Percentiles rank a stretch among this genome's conserved stretches.
These are phyloP conservation scores for Rhodosporidiobolus odoratus DNA, from an alignment of 768 basidiomycete genomes.

Conservation along the genomic window DNA sequence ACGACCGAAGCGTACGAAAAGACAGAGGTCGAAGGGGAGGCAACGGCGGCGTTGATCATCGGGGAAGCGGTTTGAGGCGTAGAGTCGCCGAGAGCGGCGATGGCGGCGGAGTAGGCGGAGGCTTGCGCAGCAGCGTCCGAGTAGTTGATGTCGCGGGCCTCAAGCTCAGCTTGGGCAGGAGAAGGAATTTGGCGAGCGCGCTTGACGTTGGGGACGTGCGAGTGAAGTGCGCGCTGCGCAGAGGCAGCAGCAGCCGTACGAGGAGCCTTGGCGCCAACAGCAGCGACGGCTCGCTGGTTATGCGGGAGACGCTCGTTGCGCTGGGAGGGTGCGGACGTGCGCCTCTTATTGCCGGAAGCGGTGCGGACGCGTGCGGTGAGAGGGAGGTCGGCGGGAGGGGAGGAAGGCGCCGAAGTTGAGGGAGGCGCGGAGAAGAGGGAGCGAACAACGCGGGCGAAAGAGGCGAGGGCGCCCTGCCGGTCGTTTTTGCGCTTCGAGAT, in stretches of 20 bases:
- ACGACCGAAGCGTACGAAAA: background rate
- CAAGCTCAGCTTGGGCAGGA: background rate
- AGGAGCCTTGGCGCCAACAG: slow-evolving; percentile 14
- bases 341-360: background rate
- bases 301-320: slow-evolving; percentile 2
- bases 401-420: background rate
- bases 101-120: slow-evolving; percentile 12
- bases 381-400: background rate
- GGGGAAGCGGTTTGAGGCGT: background rate
- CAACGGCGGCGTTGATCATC: slow-evolving; percentile 5
- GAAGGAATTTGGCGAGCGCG: slow-evolving; percentile 15
- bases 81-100: slow-evolving; percentile 17
- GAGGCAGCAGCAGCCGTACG: slow-evolving; percentile 1
- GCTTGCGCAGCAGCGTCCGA: slow-evolving; percentile 8
- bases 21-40: background rate
- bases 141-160: slow-evolving; percentile 14
- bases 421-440: slow-evolving; percentile 21
- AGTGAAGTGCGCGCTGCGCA: background rate
- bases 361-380: background rate
- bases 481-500: slow-evolving; percentile 16
- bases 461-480: slow-evolving; percentile 4
- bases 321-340: background rate
- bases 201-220: background rate
- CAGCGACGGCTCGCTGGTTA: slow-evolving; percentile 7
- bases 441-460: slow-evolving; percentile 31